These are phyloP conservation scores for Elaeagnus macrophylla DNA, from an alignment of 306 rosid genomes.

Conservation along the genomic window DNA sequence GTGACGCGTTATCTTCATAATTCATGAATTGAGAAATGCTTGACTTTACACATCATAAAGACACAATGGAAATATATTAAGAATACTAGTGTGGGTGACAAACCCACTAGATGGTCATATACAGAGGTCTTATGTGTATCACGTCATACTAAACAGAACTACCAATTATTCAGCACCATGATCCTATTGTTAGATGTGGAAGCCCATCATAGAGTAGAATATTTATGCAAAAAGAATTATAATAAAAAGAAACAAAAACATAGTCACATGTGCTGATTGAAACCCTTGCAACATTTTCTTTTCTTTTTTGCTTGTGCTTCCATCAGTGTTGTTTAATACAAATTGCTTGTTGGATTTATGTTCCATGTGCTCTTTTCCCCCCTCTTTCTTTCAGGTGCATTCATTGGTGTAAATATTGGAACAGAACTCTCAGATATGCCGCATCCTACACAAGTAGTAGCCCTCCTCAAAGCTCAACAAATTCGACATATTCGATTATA, in stretches of 20 bases:
- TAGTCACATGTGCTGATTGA: no score
- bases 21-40: neutral
- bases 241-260: no score
- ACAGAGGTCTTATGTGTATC: no score
- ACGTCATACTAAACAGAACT: no score
- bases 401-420: slow-evolving; percentile 72
- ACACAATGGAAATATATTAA: neutral
- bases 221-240: no score
- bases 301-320: no score
- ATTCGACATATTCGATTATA: slow-evolving; percentile 58
- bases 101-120: no score
- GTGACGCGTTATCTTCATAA: neutral
- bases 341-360: neutral
- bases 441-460: slow-evolving; percentile 77
- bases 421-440: slow-evolving; percentile 85
- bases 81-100: no score
- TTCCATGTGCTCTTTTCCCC: slow-evolving; percentile 1
- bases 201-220: no score
- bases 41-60: neutral
- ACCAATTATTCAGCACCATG: no score
- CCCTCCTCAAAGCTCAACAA: slow-evolving; percentile 65
- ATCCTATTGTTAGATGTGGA: no score
- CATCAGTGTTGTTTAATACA: neutral
- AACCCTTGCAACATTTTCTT: no score
- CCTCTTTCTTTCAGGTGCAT: slow-evolving; percentile 40